Conservation (phyloP, 2,329 filamentous ascomycete species). For the Colletotrichum sansevieriae region DNA sequence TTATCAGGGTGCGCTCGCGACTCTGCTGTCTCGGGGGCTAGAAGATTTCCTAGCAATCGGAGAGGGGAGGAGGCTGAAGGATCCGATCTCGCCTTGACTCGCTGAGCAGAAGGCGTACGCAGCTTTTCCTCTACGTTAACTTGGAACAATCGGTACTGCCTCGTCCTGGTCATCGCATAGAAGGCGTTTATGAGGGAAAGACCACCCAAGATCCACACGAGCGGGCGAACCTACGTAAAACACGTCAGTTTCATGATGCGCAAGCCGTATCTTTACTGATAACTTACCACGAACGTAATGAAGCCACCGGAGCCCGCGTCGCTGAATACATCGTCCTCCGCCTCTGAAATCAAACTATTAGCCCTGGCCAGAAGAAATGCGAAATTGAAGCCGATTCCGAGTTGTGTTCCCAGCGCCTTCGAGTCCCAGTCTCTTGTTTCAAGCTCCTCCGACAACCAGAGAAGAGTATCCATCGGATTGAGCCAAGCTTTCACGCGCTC, state of each 20-base stretch:
- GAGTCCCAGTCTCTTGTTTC: slow-evolving; percentile 94
- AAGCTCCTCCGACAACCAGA: slow-evolving; percentile 93
- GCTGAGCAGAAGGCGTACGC: slow-evolving; percentile 85
- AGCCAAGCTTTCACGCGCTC: slow-evolving; percentile 86
- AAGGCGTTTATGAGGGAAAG: slow-evolving; percentile 82
- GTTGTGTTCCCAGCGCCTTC: slow-evolving; percentile 78
- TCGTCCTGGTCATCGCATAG: slow-evolving; percentile 84
- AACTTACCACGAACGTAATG: slow-evolving; percentile 68
- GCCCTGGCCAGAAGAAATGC: slow-evolving; percentile 85
- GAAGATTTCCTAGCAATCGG: slow-evolving; percentile 76
- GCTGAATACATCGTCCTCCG: slow-evolving; percentile 86
- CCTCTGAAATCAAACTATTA: slow-evolving; percentile 70
- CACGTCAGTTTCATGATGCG: slow-evolving; percentile 29
- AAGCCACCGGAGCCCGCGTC: slow-evolving; percentile 76
- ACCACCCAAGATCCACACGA: slow-evolving; percentile 77
- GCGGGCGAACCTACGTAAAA: slow-evolving; percentile 69
- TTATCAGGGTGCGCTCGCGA: slow-evolving; percentile 87
- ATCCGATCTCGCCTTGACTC: slow-evolving; percentile 89
- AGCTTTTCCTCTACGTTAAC: slow-evolving; percentile 81
- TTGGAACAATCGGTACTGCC: slow-evolving; percentile 93
- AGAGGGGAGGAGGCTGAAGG: slow-evolving; percentile 84
- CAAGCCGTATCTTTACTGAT: not conserved
- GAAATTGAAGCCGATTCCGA: slow-evolving; percentile 83
- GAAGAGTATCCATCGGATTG: slow-evolving; percentile 88
- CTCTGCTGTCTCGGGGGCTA: slow-evolving; percentile 79